Percentiles rank a stretch among this genome's conserved stretches.
Conservation (phyloP, 108 stramenopile species). For the Cyclotella kingstonii region DNA sequence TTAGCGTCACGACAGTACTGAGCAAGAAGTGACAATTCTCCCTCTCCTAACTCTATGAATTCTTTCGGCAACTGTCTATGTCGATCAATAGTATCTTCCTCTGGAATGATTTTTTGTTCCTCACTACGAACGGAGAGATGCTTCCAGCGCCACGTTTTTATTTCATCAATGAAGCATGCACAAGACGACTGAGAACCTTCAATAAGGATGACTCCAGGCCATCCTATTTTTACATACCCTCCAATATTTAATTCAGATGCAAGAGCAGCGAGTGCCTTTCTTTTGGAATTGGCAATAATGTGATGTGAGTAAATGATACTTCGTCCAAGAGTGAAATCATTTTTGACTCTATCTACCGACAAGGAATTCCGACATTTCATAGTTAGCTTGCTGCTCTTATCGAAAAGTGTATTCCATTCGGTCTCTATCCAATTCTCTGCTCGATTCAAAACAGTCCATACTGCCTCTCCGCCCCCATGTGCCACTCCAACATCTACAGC, state of each 20-base stretch:
- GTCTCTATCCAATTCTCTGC: constrained; percentile 74
- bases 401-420: constrained; percentile 45
- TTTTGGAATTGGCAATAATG: constrained; percentile 80
- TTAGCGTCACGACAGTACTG: constrained; percentile 59
- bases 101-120: constrained; percentile 39
- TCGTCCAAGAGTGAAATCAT: constrained; percentile 42
- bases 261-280: constrained; percentile 54
- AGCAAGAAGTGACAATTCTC: constrained; percentile 68
- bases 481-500: constrained; percentile 3
- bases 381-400: neutral
- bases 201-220: constrained; percentile 77
- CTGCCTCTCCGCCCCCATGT: constrained; percentile 55
- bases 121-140: constrained; percentile 74
- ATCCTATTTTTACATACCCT: constrained; percentile 80
- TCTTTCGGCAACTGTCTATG: constrained; percentile 13
- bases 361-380: neutral
- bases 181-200: constrained; percentile 71
- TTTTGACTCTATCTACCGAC: neutral
- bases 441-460: constrained; percentile 55
- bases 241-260: constrained; percentile 58
- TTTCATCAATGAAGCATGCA: constrained; percentile 57
- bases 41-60: constrained; percentile 52
- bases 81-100: constrained; percentile 10
- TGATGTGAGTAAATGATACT: constrained; percentile 82
- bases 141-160: constrained; percentile 70